A percentile compares a stretch with the other conserved stretches of the same genome.
Evolutionary conservation across 352 stramenopile species (phyloP).

Genomic region (Albugo laibachii): DNA sequence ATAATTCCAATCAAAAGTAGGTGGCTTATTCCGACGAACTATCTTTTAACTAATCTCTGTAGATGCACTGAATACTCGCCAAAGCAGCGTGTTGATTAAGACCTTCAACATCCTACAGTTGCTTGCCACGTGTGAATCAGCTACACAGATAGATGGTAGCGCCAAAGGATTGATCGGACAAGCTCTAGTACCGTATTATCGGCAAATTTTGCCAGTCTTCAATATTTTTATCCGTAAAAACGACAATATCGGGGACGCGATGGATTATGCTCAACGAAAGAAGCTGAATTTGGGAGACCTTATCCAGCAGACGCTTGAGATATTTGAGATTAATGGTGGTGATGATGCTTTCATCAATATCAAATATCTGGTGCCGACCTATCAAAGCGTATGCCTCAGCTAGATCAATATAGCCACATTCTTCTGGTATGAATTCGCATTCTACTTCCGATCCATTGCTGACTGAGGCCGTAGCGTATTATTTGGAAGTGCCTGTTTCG

Average conservation of each 20-base stretch:
- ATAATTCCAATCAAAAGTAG: constrained; percentile 96
- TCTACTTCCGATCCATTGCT: too few relatives aligned
- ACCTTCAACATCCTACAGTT: constrained; percentile 93
- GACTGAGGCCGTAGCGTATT: too few relatives aligned
- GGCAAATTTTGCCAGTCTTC: constrained; percentile 91
- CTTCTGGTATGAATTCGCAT: too few relatives aligned
- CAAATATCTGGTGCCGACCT: constrained; percentile 94
- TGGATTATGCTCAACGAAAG: constrained; percentile 93
- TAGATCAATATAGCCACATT: constrained; percentile 6
- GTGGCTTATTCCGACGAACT: constrained; percentile 2
- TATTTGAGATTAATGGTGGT: constrained; percentile 90
- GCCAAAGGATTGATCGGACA: constrained; percentile 86
- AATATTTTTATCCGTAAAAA: constrained; percentile 97
- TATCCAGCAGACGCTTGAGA: constrained; percentile 93
- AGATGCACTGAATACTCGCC: constrained; percentile 87
- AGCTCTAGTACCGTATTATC: constrained; percentile 94
- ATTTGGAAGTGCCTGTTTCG: too few relatives aligned
- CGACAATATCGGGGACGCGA: constrained; percentile 90
- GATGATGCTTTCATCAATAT: constrained; percentile 98
- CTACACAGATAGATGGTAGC: constrained; percentile 26
- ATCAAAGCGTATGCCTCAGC: constrained; percentile 82
- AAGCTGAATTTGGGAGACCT: constrained; percentile 90
- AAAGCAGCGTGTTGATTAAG: constrained; percentile 88
- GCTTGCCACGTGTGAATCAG: constrained; percentile 87
- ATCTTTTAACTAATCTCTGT: too few relatives aligned